These are phyloP conservation scores for Tetrapisispora phaffii DNA, from an alignment of 805 yeast species.

Conservation along the genomic window DNA sequence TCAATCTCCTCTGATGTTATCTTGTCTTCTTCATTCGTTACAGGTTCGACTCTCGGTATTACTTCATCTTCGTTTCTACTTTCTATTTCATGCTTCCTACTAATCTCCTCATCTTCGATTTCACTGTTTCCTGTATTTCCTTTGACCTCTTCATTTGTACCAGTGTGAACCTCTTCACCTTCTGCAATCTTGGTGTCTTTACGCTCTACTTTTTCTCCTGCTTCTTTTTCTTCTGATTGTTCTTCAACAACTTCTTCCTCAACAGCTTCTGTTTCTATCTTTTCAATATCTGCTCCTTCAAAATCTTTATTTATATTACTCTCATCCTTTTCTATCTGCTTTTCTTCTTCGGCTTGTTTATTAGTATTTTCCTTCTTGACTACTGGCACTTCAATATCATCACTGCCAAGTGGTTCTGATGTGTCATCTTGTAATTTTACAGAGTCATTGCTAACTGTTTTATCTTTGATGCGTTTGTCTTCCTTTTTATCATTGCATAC, in stretches of 20 bases:
- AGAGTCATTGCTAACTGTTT: too few relatives aligned
- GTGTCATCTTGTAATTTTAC: too few relatives aligned
- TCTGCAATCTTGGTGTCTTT: too few relatives aligned
- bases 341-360: background rate
- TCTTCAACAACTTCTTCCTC: slow-evolving; percentile 3
- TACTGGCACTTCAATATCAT: too few relatives aligned
- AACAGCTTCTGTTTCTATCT: background rate
- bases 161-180: too few relatives aligned
- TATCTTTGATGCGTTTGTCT: too few relatives aligned
- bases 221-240: background rate
- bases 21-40: too few relatives aligned
- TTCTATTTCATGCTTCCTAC: background rate
- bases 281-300: background rate
- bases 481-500: too few relatives aligned
- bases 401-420: too few relatives aligned
- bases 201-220: background rate
- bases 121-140: too few relatives aligned
- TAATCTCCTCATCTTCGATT: background rate
- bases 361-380: too few relatives aligned
- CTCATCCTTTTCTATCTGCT: slow-evolving; percentile 2
- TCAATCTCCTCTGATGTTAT: too few relatives aligned
- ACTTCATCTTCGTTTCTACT: background rate
- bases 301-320: slow-evolving; percentile 2
- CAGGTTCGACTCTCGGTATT: background rate
- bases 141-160: slow-evolving; percentile 1